Base-by-base conservation (phyloP, 495 filamentous ascomycete genomes). In the Trichoderma erinaceum region DNA sequence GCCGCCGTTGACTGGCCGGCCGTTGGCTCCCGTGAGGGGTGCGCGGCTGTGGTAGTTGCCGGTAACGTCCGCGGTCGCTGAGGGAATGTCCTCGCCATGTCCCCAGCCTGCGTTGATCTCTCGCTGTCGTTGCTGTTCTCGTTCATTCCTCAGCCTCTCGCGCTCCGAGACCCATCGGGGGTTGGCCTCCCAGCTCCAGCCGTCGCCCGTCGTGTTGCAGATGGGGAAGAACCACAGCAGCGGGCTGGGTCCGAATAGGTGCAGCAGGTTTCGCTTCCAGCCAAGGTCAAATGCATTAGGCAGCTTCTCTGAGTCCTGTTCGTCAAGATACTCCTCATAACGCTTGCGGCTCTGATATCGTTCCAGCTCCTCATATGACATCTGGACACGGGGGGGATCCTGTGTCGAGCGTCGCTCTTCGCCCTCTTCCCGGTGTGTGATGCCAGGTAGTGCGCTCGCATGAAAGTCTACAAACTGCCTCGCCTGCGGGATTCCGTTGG, bases 281-380 rank as follows among this genome's bases (percentile, higher is more conserved):
- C 96, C 95, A 27, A 95, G 86, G 72, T 99, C 90, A 72, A 99
- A 99, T 15, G 96, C 93, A 73, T 92, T 92, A 3, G 95, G 95
- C 52, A 97, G 84, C 70, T 90, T 91, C 69, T 91, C 88, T 41
- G 86, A 89, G 72, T 96, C 92, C 74, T 91, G 84, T 73, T 97
- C 92, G 73, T 96, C 89, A 32, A 97, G 85, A 75, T 97, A 98
- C 48, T 89, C 84, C 70, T 94, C 86, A 76, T 98, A 97, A 66
- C 93, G 85, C 41, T 91, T 89, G 63, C 82, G 74, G 0, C 81
- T 81, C 68, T 91, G 88, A 64, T 87, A 81, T 8, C 85, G 85
- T 75, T 97, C 93, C 70, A 89, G 77, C 11, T 90, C 87, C 67
- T 88, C 86, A 73, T 92, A 93, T 1, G 79, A 79, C 35, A 81